Evolutionary conservation across 306 rosid species (phyloP), one percentile per base, ranked within the genome.

Genomic region (Pterocarpus santalinus): DNA sequence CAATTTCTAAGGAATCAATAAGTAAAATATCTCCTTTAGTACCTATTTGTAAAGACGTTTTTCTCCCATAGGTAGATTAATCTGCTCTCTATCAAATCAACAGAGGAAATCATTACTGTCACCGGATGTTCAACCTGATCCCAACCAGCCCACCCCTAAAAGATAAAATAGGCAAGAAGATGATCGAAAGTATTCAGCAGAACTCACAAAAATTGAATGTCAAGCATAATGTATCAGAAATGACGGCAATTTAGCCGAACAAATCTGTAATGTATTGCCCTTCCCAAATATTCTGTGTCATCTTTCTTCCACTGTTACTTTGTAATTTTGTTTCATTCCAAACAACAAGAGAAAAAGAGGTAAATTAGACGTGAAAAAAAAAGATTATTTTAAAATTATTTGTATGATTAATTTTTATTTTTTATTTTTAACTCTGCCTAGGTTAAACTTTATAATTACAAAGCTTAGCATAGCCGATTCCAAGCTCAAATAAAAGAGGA

Each of bases 101-200:
- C 90, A 55, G 98, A 95, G 71, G 94, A 95, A 81, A 95, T 93
- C 99, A 93, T 95, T 86, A 93, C 98, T 53, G 99, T 93, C 91
- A 95, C 99, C 6, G 99, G 99, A 88, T 95, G 99, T 89, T 93
- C 99, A 68, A 95, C 99, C 98, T 93, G 86, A 74, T 71, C 76
- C 76, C 80, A 69, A 75, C 41, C 75, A 55, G 41, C 56, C 66
- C 69, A 61, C 34, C 84, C 66, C 8, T 41, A 36, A 36, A 49
- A 36, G 5, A 52, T 5, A 8, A 36, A 76, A 84, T 10, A 16
- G 1, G 63, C 35, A 62, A 46, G 53, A 49, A 76, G 49, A 35
- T 4, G 51, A 53, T 33, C 76, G 64, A 33, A 69, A 57, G 32
- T 73, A 81, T 28, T 69, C 62, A 60, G 52, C 35, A 60, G 30